Evolutionary conservation across 1,139 yeast species (phyloP).

Genomic region (Sugiyamaella sp.): DNA sequence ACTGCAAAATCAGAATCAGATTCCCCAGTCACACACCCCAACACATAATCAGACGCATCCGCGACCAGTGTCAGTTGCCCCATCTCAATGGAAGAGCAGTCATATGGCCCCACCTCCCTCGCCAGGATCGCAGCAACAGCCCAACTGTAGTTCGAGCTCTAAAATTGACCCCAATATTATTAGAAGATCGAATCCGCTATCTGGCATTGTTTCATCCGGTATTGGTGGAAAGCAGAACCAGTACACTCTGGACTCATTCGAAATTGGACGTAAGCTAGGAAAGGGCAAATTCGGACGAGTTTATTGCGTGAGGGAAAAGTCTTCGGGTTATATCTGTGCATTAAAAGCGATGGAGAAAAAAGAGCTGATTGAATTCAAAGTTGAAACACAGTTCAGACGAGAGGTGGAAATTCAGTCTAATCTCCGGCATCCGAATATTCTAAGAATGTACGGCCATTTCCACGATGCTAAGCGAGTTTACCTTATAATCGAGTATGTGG

Average conservation of each 20-base stretch:
- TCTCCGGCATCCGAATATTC: slow-evolving; percentile 71
- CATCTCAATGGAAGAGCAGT: slow-evolving; percentile 35
- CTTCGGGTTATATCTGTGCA: slow-evolving; percentile 82
- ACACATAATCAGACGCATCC: slow-evolving; percentile 25
- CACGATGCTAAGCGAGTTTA: slow-evolving; percentile 80
- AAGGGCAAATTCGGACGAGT: slow-evolving; percentile 94
- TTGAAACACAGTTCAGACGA: slow-evolving; percentile 85
- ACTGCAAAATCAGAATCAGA: slow-evolving; percentile 36
- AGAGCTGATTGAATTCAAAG: slow-evolving; percentile 72
- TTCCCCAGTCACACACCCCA: slow-evolving; percentile 25
- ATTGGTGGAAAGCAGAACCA: slow-evolving; percentile 31
- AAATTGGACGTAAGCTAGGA: slow-evolving; percentile 85
- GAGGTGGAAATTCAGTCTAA: slow-evolving; percentile 90
- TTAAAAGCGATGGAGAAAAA: slow-evolving; percentile 86
- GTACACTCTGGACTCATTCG: slow-evolving; percentile 64
- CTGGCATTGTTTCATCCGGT: slow-evolving; percentile 32
- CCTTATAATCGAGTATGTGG: slow-evolving; percentile 79
- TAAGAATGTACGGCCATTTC: slow-evolving; percentile 84
- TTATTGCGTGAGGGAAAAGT: slow-evolving; percentile 79
- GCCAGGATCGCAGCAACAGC: slow-evolving; percentile 1
- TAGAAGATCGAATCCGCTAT: slow-evolving; percentile 35
- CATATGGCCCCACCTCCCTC: slow-evolving; percentile 27
- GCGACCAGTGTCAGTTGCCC: slow-evolving; percentile 28
- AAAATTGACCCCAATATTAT: slow-evolving; percentile 31
- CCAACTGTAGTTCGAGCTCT: slow-evolving; percentile 1